Evolutionary conservation across 2,329 filamentous ascomycete genomes (phyloP).

Genomic region (Mycogone perniciosa): DNA sequence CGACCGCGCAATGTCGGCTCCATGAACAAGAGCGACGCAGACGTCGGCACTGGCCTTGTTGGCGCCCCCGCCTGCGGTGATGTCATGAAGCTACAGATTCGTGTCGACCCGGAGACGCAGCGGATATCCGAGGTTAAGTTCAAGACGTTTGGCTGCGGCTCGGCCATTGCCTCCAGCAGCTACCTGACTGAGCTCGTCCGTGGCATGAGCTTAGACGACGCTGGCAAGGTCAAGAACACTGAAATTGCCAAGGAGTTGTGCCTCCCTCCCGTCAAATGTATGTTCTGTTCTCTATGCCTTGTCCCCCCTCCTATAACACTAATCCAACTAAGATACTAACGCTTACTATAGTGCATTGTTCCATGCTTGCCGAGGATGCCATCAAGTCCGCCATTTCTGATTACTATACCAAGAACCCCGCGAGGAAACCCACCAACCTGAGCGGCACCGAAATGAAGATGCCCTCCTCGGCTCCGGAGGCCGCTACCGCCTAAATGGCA

Average conservation of each 20-base stretch:
- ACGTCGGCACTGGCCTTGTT: conserved; percentile 88
- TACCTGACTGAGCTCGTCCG: conserved; percentile 93
- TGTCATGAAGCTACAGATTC: conserved; percentile 77
- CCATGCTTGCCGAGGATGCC: conserved; percentile 84
- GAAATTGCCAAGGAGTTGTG: conserved; percentile 97
- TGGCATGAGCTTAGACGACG: conserved; percentile 92
- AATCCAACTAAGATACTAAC: conserved; percentile 21
- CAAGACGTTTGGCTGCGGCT: conserved; percentile 95
- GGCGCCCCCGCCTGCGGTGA: conserved; percentile 84
- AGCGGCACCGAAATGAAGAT: conserved; percentile 66
- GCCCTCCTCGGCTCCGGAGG: conserved; percentile 43
- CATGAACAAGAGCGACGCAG: conserved; percentile 64
- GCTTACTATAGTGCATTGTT: conserved; percentile 69
- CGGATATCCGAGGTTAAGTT: conserved; percentile 94
- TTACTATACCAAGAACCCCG: conserved; percentile 75
- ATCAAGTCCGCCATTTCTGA: conserved; percentile 88
- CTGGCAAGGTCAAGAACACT: conserved; percentile 87
- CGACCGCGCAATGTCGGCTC: conserved; percentile 51
- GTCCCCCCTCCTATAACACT: background rate
- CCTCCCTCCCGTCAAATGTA: conserved; percentile 79
- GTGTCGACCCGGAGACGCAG: conserved; percentile 80
- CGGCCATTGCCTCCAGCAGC: conserved; percentile 87
- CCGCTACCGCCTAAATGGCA: conserved; percentile 23
- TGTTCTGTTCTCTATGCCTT: conserved; percentile 29
- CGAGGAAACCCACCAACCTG: conserved; percentile 66